Evolutionary conservation across 768 basidiomycete species (phyloP).

Genomic region (Russula sp.): DNA sequence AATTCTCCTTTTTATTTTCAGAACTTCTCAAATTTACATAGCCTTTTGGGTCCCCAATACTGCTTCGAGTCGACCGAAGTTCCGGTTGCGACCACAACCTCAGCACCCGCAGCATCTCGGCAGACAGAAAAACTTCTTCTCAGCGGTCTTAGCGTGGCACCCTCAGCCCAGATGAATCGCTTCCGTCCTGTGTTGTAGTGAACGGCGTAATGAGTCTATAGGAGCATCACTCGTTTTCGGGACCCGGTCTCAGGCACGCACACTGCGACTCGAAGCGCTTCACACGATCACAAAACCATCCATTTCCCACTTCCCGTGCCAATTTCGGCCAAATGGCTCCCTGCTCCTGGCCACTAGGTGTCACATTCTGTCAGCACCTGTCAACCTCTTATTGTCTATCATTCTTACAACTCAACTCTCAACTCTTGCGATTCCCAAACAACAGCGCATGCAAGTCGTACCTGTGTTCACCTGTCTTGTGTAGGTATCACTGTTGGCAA

Average conservation of each 20-base stretch:
- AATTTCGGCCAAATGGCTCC: neutral
- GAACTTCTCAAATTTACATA: too few species aligned
- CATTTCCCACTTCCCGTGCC: neutral
- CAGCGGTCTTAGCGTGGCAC: neutral
- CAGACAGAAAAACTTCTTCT: neutral
- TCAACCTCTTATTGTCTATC: neutral
- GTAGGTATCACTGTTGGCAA: too few species aligned
- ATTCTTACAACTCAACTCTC: neutral
- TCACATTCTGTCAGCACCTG: neutral
- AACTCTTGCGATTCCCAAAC: too few species aligned
- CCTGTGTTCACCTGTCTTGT: too few species aligned
- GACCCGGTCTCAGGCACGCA: neutral
- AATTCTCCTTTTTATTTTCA: neutral
- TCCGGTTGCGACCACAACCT: neutral
- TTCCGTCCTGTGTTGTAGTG: neutral
- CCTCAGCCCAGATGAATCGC: neutral
- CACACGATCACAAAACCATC: neutral
- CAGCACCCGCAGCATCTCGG: conserved; percentile 3
- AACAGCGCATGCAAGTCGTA: too few species aligned
- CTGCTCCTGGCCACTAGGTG: neutral
- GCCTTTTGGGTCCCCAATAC: too few species aligned
- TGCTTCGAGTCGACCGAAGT: too few species aligned
- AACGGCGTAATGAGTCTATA: too few species aligned
- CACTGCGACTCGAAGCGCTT: neutral
- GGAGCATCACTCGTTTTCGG: neutral